These are phyloP conservation scores for Diaporthe sp. DNA, from an alignment of 2,329 filamentous ascomycete species.

Conservation along the genomic window DNA sequence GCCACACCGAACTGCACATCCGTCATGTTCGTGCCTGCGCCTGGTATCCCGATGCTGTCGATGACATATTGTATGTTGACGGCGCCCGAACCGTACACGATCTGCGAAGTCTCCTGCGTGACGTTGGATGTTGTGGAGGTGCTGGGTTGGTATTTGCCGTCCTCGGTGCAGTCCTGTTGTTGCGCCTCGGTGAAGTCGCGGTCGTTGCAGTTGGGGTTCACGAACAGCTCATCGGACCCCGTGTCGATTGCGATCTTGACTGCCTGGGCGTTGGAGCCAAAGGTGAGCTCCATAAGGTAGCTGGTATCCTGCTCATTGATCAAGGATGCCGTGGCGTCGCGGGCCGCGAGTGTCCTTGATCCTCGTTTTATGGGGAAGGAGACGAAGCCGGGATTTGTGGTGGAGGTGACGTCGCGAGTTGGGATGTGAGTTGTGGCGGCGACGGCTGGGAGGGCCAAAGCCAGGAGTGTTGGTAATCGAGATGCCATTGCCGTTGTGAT, in stretches of 20 bases:
- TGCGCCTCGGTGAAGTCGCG: slow-evolving; percentile 52
- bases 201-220: slow-evolving; percentile 69
- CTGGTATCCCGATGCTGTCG: slow-evolving; percentile 53
- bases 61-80: slow-evolving; percentile 58
- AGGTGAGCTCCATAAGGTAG: slow-evolving; percentile 50
- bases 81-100: slow-evolving; percentile 61
- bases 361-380: slow-evolving; percentile 40
- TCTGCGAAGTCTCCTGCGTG: slow-evolving; percentile 47
- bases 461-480: slow-evolving; percentile 30
- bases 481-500: slow-evolving; percentile 4
- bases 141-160: slow-evolving; percentile 56
- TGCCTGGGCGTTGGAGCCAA: slow-evolving; percentile 64
- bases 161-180: slow-evolving; percentile 53
- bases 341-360: slow-evolving; percentile 35
- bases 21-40: slow-evolving; percentile 53
- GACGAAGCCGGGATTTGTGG: slow-evolving; percentile 35
- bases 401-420: slow-evolving; percentile 28
- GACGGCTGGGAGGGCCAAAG: slow-evolving; percentile 37
- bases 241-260: slow-evolving; percentile 67
- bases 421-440: slow-evolving; percentile 15
- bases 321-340: slow-evolving; percentile 37
- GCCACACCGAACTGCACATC: slow-evolving; percentile 73
- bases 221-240: slow-evolving; percentile 68
- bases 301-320: slow-evolving; percentile 41
- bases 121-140: slow-evolving; percentile 52